phyloP scores from a whole-genome alignment of 2,329 filamentous ascomycete genomes.

The Parasarocladium wereldwijsianum region DNA sequence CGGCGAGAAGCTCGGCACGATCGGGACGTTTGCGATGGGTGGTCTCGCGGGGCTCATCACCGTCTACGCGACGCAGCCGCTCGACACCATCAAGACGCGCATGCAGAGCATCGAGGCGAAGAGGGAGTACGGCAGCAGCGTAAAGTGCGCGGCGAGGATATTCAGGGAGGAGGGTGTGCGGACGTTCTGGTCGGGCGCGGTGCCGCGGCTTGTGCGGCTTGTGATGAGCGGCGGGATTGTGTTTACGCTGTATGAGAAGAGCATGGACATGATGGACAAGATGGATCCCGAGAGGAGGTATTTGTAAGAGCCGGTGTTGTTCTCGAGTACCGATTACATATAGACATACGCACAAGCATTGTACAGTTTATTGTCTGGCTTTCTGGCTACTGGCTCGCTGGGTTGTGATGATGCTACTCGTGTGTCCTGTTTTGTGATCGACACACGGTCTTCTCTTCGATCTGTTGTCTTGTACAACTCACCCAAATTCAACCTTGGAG shows the following conservation, averaged over 20 bases:
- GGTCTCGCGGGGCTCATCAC: constrained; percentile 82
- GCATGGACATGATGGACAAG: constrained; percentile 64
- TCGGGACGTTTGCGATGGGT: constrained; percentile 83
- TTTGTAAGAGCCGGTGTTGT: too few relatives aligned
- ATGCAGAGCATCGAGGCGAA: constrained; percentile 94
- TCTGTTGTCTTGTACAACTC: too few relatives aligned
- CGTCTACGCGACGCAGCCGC: constrained; percentile 58
- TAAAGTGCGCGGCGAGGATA: constrained; percentile 69
- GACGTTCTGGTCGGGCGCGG: constrained; percentile 86
- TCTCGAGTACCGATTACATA: too few relatives aligned
- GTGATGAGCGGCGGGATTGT: constrained; percentile 93
- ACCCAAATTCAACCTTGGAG: too few relatives aligned
- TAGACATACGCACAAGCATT: too few relatives aligned
- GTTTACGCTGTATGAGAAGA: constrained; percentile 97
- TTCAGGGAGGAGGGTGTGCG: constrained; percentile 78
- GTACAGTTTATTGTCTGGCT: too few relatives aligned
- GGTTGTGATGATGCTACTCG: too few relatives aligned
- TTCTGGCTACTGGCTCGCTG: too few relatives aligned
- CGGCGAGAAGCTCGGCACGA: constrained; percentile 80
- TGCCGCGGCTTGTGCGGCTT: constrained; percentile 71
- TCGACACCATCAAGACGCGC: constrained; percentile 92
- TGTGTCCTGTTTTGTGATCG: too few relatives aligned
- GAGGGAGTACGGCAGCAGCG: constrained; percentile 69
- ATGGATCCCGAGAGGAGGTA: constrained; percentile 76
- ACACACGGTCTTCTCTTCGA: too few relatives aligned